These are phyloP conservation scores for Zymoseptoria ardabiliae DNA, from an alignment of 2,329 filamentous ascomycete species.

Conservation along the genomic window DNA sequence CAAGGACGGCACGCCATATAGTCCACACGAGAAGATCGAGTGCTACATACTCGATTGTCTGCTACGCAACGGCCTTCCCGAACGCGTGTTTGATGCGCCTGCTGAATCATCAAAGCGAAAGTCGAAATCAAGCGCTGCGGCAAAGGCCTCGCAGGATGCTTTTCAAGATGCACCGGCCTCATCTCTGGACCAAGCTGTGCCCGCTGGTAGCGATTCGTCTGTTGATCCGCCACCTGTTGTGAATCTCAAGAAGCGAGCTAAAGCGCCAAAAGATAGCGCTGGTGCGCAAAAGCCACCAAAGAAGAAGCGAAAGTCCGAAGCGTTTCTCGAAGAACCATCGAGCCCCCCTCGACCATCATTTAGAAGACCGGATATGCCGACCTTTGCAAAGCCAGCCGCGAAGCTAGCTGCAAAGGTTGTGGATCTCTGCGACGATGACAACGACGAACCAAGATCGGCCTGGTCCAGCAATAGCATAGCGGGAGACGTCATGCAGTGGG, in stretches of 20 bases:
- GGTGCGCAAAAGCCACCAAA: neutral
- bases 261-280: neutral
- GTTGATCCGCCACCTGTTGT: neutral
- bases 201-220: neutral
- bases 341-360: neutral
- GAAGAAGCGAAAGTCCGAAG: neutral
- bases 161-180: neutral
- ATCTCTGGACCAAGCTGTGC: neutral
- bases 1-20: slow-evolving; percentile 27
- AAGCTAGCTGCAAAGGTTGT: neutral
- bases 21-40: slow-evolving; percentile 29
- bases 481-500: neutral
- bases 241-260: neutral
- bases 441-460: neutral
- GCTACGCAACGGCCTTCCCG: slow-evolving; percentile 25
- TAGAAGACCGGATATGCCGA: neutral
- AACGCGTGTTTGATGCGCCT: slow-evolving; percentile 8
- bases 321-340: neutral
- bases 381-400: neutral
- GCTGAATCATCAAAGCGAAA: neutral
- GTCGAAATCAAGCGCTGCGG: neutral
- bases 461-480: neutral
- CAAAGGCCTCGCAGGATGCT: neutral
- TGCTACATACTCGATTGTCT: slow-evolving; percentile 32
- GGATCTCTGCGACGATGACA: neutral